phyloP scores from a whole-genome alignment of 495 filamentous ascomycete genomes.

The Lasiosphaeria hispida region DNA sequence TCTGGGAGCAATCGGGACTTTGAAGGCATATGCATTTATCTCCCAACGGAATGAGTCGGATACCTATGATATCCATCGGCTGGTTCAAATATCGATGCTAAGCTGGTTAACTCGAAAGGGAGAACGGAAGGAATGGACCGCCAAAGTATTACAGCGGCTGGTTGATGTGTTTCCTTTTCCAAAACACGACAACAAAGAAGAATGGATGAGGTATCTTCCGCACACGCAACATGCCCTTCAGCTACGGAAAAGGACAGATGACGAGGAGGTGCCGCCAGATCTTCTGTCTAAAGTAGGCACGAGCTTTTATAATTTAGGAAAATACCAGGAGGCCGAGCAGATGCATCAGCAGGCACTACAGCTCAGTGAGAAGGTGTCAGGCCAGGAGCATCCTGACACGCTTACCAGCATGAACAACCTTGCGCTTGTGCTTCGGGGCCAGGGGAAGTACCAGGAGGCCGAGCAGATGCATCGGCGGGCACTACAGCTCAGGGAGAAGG shows the following conservation, averaged over 20 bases:
- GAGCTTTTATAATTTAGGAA: neutral
- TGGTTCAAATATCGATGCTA: constrained; percentile 42
- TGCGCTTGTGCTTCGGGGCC: neutral
- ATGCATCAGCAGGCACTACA: neutral
- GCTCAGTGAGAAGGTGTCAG: neutral
- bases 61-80: constrained; percentile 41
- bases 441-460: neutral
- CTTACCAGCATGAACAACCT: neutral
- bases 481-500: neutral
- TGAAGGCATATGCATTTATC: constrained; percentile 46
- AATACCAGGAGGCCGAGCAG: neutral
- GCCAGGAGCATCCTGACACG: neutral
- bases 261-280: neutral
- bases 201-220: constrained; percentile 32
- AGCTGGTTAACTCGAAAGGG: constrained; percentile 42
- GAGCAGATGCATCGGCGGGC: neutral
- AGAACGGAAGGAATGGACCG: constrained; percentile 26
- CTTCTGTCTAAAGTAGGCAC: neutral
- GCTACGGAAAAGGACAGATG: neutral
- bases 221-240: neutral
- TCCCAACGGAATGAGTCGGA: constrained; percentile 18
- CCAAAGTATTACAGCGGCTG: constrained; percentile 28
- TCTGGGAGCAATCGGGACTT: constrained; percentile 32
- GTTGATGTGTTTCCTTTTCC: constrained; percentile 32
- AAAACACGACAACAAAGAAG: constrained; percentile 30